A percentile compares a stretch with the other conserved stretches of the same genome.
Conservation (phyloP, 495 filamentous ascomycete species). For the Penicillium cataractarum region DNA sequence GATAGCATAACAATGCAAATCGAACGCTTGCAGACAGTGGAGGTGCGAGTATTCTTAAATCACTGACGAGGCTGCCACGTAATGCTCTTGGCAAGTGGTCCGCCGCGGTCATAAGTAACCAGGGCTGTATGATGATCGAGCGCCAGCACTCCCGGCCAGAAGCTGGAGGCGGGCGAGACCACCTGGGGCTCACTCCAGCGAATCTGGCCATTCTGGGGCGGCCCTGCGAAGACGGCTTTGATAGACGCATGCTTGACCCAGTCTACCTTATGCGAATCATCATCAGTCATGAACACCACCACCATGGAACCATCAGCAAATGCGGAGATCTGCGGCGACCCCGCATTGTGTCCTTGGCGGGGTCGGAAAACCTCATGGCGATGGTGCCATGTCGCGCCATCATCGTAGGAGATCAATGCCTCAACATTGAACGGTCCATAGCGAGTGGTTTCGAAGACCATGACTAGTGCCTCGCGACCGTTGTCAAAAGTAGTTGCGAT, state of each 20-base stretch:
- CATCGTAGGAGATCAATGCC: constrained; percentile 59
- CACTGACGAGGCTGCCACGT: constrained; percentile 27
- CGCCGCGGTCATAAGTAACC: constrained; percentile 47
- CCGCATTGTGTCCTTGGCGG: constrained; percentile 51
- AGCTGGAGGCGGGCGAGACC: constrained; percentile 38
- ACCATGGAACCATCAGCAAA: constrained; percentile 60
- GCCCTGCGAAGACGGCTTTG: constrained; percentile 42
- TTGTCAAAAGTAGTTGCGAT: constrained; percentile 49
- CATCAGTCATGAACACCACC: constrained; percentile 65
- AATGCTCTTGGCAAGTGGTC: constrained; percentile 41
- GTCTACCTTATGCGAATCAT: constrained; percentile 44
- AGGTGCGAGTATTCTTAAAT: neutral
- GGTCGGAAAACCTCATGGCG: constrained; percentile 55
- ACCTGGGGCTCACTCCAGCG: constrained; percentile 35
- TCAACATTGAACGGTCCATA: constrained; percentile 57
- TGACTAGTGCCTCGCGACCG: constrained; percentile 51
- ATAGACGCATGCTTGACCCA: constrained; percentile 47
- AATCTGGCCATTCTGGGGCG: constrained; percentile 42
- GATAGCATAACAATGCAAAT: neutral
- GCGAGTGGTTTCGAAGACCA: constrained; percentile 61
- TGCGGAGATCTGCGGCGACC: constrained; percentile 61
- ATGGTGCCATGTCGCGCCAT: constrained; percentile 55
- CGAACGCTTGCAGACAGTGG: neutral
- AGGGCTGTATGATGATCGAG: constrained; percentile 41
- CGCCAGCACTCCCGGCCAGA: constrained; percentile 50